phyloP scores from a whole-genome alignment of 2,329 filamentous ascomycete genomes.

The Pyrenophora graminea region DNA sequence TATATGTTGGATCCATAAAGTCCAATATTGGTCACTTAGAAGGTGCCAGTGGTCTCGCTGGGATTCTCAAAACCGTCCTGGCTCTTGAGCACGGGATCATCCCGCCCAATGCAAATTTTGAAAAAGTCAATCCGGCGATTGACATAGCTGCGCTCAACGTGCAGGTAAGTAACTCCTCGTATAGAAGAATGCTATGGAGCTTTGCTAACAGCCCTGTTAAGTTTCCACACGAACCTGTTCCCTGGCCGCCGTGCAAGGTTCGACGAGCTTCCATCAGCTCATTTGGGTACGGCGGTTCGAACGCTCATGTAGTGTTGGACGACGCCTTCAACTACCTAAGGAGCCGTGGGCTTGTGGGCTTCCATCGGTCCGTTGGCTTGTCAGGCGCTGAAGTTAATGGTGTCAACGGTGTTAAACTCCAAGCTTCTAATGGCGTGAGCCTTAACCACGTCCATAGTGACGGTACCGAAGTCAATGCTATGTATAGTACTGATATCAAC shows the following conservation, averaged over 20 bases:
- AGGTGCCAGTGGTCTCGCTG: background rate
- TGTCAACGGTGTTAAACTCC: too few relatives aligned
- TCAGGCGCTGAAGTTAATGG: too few relatives aligned
- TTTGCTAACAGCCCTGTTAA: background rate
- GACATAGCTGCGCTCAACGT: conserved; percentile 5
- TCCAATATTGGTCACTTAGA: conserved; percentile 2
- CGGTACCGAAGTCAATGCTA: too few relatives aligned
- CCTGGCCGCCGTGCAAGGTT: too few relatives aligned
- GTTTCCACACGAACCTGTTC: background rate
- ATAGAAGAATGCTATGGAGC: too few relatives aligned
- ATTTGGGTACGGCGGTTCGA: conserved; percentile 25
- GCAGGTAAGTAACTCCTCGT: background rate
- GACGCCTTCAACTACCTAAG: conserved; percentile 12
- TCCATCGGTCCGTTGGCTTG: background rate
- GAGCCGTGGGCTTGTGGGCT: background rate
- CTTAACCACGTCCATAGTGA: background rate
- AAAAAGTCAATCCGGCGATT: conserved; percentile 14
- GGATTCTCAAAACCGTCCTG: background rate
- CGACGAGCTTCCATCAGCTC: conserved; percentile 14
- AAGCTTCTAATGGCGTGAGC: background rate
- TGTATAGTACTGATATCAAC: background rate
- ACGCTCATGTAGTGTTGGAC: conserved; percentile 23
- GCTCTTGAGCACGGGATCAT: conserved; percentile 13
- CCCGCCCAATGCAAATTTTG: conserved; percentile 28
- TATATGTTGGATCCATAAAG: conserved; percentile 2